phyloP scores from a whole-genome alignment of 805 yeast genomes.

The Myxozyma geophila region DNA sequence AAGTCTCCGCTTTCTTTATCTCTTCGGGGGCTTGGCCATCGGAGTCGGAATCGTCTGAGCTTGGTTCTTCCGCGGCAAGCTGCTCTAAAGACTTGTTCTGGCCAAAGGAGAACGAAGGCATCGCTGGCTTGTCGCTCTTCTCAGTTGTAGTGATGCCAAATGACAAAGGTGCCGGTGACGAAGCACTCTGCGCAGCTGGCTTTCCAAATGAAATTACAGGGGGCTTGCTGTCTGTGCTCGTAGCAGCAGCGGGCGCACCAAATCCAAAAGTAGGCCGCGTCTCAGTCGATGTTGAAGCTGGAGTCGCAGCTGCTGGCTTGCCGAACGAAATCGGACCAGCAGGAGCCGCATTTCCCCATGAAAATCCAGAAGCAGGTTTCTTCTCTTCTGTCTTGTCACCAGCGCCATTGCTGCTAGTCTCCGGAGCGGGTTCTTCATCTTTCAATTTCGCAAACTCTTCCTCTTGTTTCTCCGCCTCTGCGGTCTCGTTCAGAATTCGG shows the following conservation, averaged over 20 bases:
- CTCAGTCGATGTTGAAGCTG: not conserved
- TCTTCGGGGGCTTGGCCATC: not conserved
- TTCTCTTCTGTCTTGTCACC: not conserved
- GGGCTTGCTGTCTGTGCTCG: not conserved
- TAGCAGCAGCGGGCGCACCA: not conserved
- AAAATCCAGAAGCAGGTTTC: slow-evolving; percentile 16
- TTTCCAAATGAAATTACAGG: not conserved
- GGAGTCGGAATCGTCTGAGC: slow-evolving; percentile 5
- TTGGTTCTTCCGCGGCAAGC: slow-evolving; percentile 12
- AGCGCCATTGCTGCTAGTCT: too few relatives aligned
- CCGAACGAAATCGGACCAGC: slow-evolving; percentile 12
- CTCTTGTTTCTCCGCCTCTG: slow-evolving; percentile 16
- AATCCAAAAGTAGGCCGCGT: not conserved
- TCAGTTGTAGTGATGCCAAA: too few relatives aligned
- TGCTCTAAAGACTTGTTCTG: slow-evolving; percentile 6
- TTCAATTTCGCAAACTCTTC: slow-evolving; percentile 25
- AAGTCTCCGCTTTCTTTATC: not conserved
- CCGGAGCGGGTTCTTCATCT: slow-evolving; percentile 10
- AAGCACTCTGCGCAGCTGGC: too few relatives aligned
- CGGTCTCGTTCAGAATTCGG: slow-evolving; percentile 19
- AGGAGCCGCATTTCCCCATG: slow-evolving; percentile 21
- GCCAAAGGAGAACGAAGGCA: slow-evolving; percentile 6
- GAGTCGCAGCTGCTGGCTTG: slow-evolving; percentile 3
- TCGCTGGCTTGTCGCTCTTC: not conserved
- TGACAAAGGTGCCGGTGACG: too few relatives aligned